Percentiles rank a stretch among this genome's conserved stretches.
Evolutionary conservation across 2,329 filamentous ascomycete genomes (phyloP).

Genomic region (Stylonectria norvegica): DNA sequence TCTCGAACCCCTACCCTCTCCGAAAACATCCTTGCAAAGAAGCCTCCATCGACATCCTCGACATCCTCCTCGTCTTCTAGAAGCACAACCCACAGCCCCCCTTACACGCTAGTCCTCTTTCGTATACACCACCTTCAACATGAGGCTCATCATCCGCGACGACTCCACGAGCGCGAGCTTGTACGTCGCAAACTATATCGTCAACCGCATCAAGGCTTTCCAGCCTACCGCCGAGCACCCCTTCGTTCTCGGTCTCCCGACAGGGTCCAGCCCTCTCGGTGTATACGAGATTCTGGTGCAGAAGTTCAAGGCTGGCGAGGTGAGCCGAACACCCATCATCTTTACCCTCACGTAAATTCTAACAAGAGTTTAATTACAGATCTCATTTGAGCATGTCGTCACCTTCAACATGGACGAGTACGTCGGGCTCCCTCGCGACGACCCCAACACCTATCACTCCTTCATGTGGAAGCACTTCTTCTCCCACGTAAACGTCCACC

Average conservation of each 20-base stretch:
- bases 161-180: constrained; percentile 64
- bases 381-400: constrained; percentile 84
- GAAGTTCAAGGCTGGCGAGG: constrained; percentile 63
- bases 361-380: constrained; percentile 38
- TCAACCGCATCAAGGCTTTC: constrained; percentile 77
- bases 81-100: too few relatives aligned
- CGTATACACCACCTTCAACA: constrained; percentile 38
- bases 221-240: constrained; percentile 67
- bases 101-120: constrained; percentile 17
- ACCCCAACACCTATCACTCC: constrained; percentile 82
- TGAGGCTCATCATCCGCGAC: constrained; percentile 82
- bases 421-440: constrained; percentile 75
- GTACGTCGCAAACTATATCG: constrained; percentile 79
- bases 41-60: too few relatives aligned
- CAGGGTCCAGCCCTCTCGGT: constrained; percentile 74
- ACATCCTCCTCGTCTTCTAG: too few relatives aligned
- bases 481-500: constrained; percentile 76
- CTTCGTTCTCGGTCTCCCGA: constrained; percentile 80
- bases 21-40: too few relatives aligned
- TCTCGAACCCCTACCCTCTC: too few relatives aligned
- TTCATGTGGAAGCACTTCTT: constrained; percentile 96
- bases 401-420: constrained; percentile 97
- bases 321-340: constrained; percentile 27
- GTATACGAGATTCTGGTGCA: constrained; percentile 75
- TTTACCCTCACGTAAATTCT: background rate